These are phyloP conservation scores for Peterozyma toletana DNA, from an alignment of 805 yeast genomes.

Conservation along the genomic window DNA sequence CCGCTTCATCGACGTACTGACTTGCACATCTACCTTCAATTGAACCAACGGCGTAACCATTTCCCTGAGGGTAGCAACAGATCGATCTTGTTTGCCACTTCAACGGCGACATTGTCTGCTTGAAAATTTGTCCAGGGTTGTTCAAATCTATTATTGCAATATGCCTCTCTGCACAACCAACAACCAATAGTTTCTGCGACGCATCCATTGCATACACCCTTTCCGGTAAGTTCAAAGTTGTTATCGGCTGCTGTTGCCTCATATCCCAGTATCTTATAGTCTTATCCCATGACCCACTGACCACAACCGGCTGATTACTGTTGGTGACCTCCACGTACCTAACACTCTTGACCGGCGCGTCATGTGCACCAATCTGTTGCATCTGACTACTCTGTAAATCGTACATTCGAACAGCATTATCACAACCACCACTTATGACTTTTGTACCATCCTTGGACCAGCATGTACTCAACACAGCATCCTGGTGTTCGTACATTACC, in stretches of 20 bases:
- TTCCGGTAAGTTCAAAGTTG: slow-evolving; percentile 80
- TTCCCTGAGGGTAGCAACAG: slow-evolving; percentile 83
- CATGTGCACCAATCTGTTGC: slow-evolving; percentile 82
- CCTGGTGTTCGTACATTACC: slow-evolving; percentile 85
- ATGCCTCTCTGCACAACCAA: slow-evolving; percentile 91
- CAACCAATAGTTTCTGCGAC: slow-evolving; percentile 73
- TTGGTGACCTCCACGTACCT: slow-evolving; percentile 81
- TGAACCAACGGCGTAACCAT: slow-evolving; percentile 89
- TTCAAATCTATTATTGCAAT: slow-evolving; percentile 70
- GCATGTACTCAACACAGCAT: slow-evolving; percentile 73
- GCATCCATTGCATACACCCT: slow-evolving; percentile 87
- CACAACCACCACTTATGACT: slow-evolving; percentile 85
- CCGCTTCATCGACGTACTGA: slow-evolving; percentile 81
- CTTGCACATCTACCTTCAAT: slow-evolving; percentile 95
- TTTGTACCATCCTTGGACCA: slow-evolving; percentile 87
- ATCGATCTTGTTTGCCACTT: slow-evolving; percentile 85
- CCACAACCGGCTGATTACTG: slow-evolving; percentile 74
- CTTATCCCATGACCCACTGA: slow-evolving; percentile 95
- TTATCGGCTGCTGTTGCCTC: slow-evolving; percentile 75
- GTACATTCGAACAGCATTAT: slow-evolving; percentile 76
- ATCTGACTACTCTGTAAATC: slow-evolving; percentile 79
- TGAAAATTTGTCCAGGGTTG: slow-evolving; percentile 77
- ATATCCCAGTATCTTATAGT: slow-evolving; percentile 93
- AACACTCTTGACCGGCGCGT: slow-evolving; percentile 68
- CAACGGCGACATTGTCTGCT: slow-evolving; percentile 66